Evolutionary conservation across 176 grass and related monocot species (phyloP).

Genomic region (Triticum timopheevii): DNA sequence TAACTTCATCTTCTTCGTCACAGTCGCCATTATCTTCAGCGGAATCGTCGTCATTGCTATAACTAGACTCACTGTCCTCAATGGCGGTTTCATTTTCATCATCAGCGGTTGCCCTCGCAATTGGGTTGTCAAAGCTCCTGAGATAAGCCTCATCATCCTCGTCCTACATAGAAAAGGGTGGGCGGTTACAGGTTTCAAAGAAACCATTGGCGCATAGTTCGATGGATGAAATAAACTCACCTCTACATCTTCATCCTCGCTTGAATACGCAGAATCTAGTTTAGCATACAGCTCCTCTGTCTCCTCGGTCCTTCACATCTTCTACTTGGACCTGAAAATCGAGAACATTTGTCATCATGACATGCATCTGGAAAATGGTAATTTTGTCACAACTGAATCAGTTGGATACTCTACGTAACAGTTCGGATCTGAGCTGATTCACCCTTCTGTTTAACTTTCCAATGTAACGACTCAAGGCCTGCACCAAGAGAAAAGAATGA

Average conservation of each 20-base stretch:
- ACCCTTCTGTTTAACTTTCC: slow-evolving; percentile 63
- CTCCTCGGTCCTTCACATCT: slow-evolving; percentile 55
- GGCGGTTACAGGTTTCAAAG: background rate
- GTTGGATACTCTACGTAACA: slow-evolving; percentile 44
- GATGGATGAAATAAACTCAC: slow-evolving; percentile 23
- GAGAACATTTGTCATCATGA: background rate
- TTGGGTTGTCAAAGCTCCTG: slow-evolving; percentile 26
- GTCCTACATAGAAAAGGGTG: slow-evolving; percentile 31
- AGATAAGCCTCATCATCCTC: slow-evolving; percentile 52
- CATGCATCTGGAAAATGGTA: background rate
- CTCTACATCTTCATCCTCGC: slow-evolving; percentile 78
- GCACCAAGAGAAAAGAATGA: background rate
- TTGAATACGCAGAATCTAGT: slow-evolving; percentile 68
- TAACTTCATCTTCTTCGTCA: slow-evolving; percentile 2
- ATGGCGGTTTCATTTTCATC: background rate
- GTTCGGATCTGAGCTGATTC: slow-evolving; percentile 68
- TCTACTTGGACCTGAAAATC: slow-evolving; percentile 70
- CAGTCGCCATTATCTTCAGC: slow-evolving; percentile 27
- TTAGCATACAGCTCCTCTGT: slow-evolving; percentile 66
- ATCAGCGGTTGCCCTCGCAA: slow-evolving; percentile 24
- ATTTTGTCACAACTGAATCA: background rate
- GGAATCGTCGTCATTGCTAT: slow-evolving; percentile 6
- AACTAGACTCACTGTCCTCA: background rate
- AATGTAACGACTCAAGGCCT: slow-evolving; percentile 70
- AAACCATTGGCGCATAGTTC: background rate